phyloP scores from a whole-genome alignment of 1,284 basidiomycete genomes.

The Cystobasidium slooffiae region DNA sequence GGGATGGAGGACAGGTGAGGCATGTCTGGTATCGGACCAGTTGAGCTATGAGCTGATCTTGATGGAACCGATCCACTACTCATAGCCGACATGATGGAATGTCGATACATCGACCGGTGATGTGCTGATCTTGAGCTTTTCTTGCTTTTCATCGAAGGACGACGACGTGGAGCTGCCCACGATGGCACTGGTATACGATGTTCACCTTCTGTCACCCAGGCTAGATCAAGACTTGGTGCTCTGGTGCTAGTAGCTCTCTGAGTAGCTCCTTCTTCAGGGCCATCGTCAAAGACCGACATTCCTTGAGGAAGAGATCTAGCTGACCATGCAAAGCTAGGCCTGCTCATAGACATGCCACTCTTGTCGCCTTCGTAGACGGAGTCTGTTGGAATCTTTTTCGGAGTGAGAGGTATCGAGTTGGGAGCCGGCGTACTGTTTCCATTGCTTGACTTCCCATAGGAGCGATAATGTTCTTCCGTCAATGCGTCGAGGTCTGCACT shows the following conservation, averaged over 20 bases:
- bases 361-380: constrained; percentile 5
- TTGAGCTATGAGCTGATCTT: constrained; percentile 5
- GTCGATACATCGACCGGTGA: not conserved
- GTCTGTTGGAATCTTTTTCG: not conserved
- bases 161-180: constrained; percentile 7
- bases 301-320: not conserved
- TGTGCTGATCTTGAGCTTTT: constrained; percentile 11
- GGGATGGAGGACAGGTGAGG: constrained; percentile 3
- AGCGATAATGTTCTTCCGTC: not conserved
- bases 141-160: constrained; percentile 15
- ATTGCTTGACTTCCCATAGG: not conserved
- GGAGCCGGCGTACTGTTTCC: not conserved
- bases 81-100: constrained; percentile 8
- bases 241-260: constrained; percentile 31
- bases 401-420: not conserved
- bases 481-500: not conserved
- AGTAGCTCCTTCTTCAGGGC: constrained; percentile 2
- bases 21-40: not conserved
- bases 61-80: constrained; percentile 4
- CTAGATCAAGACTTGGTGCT: constrained; percentile 24
- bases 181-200: constrained; percentile 9
- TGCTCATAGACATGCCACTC: not conserved
- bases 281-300: constrained; percentile 8
- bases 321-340: constrained; percentile 21
- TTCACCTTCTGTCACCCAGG: constrained; percentile 18